Percentiles rank a stretch among this genome's conserved stretches.
phyloP scores from a whole-genome alignment of 1,284 basidiomycete species.

The Malassezia obtusa region DNA sequence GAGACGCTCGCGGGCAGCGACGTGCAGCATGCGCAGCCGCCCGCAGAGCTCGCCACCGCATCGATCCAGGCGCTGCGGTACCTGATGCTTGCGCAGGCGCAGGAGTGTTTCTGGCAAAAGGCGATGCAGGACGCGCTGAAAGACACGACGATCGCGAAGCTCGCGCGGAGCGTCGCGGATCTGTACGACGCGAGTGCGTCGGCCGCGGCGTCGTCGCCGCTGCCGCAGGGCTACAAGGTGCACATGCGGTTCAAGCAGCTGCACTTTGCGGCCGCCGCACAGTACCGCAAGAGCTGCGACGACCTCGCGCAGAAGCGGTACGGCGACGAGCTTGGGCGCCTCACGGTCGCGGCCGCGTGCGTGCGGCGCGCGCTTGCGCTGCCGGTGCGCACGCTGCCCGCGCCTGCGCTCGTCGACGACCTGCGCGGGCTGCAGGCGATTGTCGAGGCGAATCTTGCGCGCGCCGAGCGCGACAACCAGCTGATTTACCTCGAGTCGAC shows the following conservation, averaged over 20 bases:
- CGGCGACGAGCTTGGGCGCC: conserved; percentile 36
- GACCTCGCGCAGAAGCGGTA: conserved; percentile 66
- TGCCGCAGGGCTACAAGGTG: conserved; percentile 62
- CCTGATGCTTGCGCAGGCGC: conserved; percentile 84
- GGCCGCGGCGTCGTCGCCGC: conserved; percentile 5
- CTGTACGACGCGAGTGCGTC: conserved; percentile 26
- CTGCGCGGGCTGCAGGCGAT: conserved; percentile 61
- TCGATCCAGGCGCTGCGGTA: conserved; percentile 62
- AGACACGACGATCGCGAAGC: conserved; percentile 73
- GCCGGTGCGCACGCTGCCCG: conserved; percentile 58
- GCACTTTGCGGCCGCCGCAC: conserved; percentile 83
- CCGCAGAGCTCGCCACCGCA: conserved; percentile 49
- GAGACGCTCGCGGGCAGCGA: conserved; percentile 9
- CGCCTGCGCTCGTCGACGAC: conserved; percentile 40
- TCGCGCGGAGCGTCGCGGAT: conserved; percentile 61
- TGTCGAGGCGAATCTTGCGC: conserved; percentile 52
- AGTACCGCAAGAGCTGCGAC: conserved; percentile 78
- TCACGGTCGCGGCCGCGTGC: conserved; percentile 49
- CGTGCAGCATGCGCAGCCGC: not conserved
- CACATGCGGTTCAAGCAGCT: conserved; percentile 72
- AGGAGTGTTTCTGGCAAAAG: conserved; percentile 93
- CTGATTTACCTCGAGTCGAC: conserved; percentile 87
- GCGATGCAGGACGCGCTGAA: conserved; percentile 70
- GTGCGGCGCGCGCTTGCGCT: conserved; percentile 64
- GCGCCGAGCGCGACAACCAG: conserved; percentile 80